These are phyloP conservation scores for Chrysoporthe deuterocubensis DNA, from an alignment of 2,329 filamentous ascomycete genomes.

Conservation along the genomic window DNA sequence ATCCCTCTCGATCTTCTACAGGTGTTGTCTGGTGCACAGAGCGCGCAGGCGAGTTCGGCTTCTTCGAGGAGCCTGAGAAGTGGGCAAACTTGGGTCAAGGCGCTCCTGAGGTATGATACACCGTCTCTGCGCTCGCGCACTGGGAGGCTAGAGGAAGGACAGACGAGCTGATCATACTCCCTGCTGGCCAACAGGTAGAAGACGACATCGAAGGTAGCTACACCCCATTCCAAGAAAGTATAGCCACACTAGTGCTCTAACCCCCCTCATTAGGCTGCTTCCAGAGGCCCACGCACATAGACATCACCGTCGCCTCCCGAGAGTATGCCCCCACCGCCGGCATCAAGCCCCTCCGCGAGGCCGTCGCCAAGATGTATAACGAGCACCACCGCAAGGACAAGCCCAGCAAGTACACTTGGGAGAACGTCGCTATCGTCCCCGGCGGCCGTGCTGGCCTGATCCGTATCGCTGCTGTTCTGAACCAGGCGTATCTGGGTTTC, in stretches of 20 bases:
- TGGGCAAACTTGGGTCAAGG: conserved; percentile 87
- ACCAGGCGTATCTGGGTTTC: conserved; percentile 90
- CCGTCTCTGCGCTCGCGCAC: background rate
- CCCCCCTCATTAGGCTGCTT: conserved; percentile 64
- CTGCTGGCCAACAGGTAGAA: conserved; percentile 61
- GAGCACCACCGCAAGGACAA: conserved; percentile 88
- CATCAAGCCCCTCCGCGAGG: conserved; percentile 86
- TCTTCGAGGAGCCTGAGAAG: conserved; percentile 74
- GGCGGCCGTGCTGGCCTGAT: conserved; percentile 92
- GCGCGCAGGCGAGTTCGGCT: conserved; percentile 87
- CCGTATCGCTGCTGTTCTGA: conserved; percentile 89
- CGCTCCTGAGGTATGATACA: conserved; percentile 28
- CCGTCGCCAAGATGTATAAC: conserved; percentile 92
- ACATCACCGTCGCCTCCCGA: conserved; percentile 76
- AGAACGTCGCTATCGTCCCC: conserved; percentile 96
- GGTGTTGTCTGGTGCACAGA: conserved; percentile 94
- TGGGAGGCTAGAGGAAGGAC: background rate
- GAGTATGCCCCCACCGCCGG: conserved; percentile 95
- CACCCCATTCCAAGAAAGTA: no score
- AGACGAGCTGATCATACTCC: background rate
- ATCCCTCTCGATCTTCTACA: conserved; percentile 84
- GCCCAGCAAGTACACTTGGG: conserved; percentile 89
- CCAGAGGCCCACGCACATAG: conserved; percentile 75
- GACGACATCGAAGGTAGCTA: conserved; percentile 73
- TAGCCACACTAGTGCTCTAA: no score